These are phyloP conservation scores for Eimeria tenella DNA, from an alignment of 169 alveolate species.

Conservation along the genomic window DNA sequence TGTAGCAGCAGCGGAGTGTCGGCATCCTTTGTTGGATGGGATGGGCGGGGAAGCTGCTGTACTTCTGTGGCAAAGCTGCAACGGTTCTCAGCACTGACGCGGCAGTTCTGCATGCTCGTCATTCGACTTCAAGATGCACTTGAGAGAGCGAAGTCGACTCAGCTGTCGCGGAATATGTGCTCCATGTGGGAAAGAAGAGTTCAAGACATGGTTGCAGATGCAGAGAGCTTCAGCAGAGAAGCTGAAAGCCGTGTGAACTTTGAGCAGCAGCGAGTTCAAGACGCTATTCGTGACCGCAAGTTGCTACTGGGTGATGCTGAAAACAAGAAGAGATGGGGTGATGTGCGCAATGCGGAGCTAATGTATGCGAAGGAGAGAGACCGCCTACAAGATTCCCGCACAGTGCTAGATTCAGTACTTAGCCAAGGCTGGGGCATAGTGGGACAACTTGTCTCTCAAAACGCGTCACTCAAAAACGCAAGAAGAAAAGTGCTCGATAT, in stretches of 20 bases:
- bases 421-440: conserved; percentile 72
- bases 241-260: conserved; percentile 70
- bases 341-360: conserved; percentile 69
- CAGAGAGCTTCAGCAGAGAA: conserved; percentile 73
- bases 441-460: conserved; percentile 73
- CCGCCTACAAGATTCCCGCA: conserved; percentile 65
- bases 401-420: conserved; percentile 71
- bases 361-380: conserved; percentile 74
- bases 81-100: conserved; percentile 72
- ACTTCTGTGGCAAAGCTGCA: conserved; percentile 61
- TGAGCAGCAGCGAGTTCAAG: conserved; percentile 69
- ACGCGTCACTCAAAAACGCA: conserved; percentile 66
- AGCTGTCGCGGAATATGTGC: conserved; percentile 33
- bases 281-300: conserved; percentile 65
- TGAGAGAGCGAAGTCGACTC: conserved; percentile 2
- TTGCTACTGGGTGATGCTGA: conserved; percentile 50
- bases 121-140: conserved; percentile 59
- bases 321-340: conserved; percentile 59
- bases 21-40: not conserved
- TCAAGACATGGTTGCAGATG: conserved; percentile 64
- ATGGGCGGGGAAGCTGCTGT: not conserved
- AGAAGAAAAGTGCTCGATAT: conserved; percentile 76
- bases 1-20: not conserved
- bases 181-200: conserved; percentile 55
- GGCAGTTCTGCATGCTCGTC: conserved; percentile 69